Evolutionary conservation across 2,329 filamentous ascomycete species (phyloP).

Genomic region (Penicillium frequentans): DNA sequence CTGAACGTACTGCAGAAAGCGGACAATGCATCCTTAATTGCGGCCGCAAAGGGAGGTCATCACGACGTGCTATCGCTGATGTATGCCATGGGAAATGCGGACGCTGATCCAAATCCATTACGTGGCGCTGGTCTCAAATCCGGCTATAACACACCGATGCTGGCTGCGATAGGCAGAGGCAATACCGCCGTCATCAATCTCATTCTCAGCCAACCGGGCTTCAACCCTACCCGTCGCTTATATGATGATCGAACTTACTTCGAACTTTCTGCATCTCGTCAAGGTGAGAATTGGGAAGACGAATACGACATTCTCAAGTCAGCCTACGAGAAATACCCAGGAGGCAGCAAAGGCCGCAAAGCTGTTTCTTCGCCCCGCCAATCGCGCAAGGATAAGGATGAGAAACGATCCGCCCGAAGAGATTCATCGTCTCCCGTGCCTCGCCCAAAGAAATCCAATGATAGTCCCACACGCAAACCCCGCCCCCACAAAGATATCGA

Average conservation of each 20-base stretch:
- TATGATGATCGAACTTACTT: slow-evolving; percentile 79
- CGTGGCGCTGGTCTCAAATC: slow-evolving; percentile 51
- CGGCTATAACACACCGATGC: slow-evolving; percentile 86
- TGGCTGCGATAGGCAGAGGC: slow-evolving; percentile 86
- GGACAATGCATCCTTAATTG: slow-evolving; percentile 85
- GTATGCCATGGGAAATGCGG: slow-evolving; percentile 64
- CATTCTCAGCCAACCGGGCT: slow-evolving; percentile 72
- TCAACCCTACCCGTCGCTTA: slow-evolving; percentile 75
- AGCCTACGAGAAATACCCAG: slow-evolving; percentile 45
- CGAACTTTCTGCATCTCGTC: slow-evolving; percentile 79
- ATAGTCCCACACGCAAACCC: slow-evolving; percentile 32
- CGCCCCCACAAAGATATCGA: slow-evolving; percentile 24
- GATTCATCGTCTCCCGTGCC: slow-evolving; percentile 43
- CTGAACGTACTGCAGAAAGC: slow-evolving; percentile 54
- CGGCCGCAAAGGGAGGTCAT: slow-evolving; percentile 88
- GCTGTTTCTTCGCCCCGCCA: slow-evolving; percentile 39
- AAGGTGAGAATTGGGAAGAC: slow-evolving; percentile 85
- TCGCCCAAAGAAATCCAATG: slow-evolving; percentile 31
- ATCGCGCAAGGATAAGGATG: slow-evolving; percentile 40
- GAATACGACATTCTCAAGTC: slow-evolving; percentile 80
- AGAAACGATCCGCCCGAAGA: slow-evolving; percentile 31
- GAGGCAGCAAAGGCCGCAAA: slow-evolving; percentile 34
- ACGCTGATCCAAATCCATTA: slow-evolving; percentile 69
- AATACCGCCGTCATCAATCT: slow-evolving; percentile 83
- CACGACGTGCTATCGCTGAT: slow-evolving; percentile 80